These are phyloP conservation scores for Ceratocystis alfenasii DNA, from an alignment of 2,329 filamentous ascomycete species.

Conservation along the genomic window DNA sequence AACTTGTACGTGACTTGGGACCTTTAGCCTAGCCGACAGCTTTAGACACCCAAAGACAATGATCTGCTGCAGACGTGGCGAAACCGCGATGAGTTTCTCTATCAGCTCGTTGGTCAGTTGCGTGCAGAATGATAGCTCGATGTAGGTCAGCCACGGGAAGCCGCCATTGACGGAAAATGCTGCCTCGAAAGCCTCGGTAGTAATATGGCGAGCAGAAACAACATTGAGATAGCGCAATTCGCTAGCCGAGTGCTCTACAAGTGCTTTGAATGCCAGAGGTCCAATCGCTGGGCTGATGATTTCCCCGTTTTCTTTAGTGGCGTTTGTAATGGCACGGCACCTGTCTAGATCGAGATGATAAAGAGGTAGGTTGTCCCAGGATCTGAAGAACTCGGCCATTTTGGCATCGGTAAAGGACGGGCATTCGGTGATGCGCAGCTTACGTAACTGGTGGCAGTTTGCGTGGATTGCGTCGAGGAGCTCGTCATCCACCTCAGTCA, in stretches of 20 bases:
- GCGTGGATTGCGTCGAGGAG: constrained; percentile 60
- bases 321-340: constrained; percentile 58
- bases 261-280: constrained; percentile 59
- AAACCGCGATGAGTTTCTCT: constrained; percentile 50
- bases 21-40: constrained; percentile 39
- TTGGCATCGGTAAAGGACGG: constrained; percentile 61
- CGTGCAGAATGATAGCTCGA: constrained; percentile 70
- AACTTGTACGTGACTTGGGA: constrained; percentile 44
- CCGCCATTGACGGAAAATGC: constrained; percentile 50
- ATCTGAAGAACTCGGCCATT: constrained; percentile 59
- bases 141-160: constrained; percentile 56
- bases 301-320: constrained; percentile 27
- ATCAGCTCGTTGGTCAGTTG: constrained; percentile 54
- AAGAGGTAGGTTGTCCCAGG: constrained; percentile 64
- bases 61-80: constrained; percentile 47
- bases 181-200: constrained; percentile 56
- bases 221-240: constrained; percentile 58
- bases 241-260: constrained; percentile 72
- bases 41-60: constrained; percentile 57
- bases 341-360: constrained; percentile 61
- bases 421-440: constrained; percentile 73
- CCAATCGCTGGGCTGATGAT: constrained; percentile 57
- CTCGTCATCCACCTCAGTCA: constrained; percentile 53
- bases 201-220: constrained; percentile 75
- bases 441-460: constrained; percentile 54